phyloP scores from a whole-genome alignment of 1,284 basidiomycete species.

The Calocybe gambosa region DNA sequence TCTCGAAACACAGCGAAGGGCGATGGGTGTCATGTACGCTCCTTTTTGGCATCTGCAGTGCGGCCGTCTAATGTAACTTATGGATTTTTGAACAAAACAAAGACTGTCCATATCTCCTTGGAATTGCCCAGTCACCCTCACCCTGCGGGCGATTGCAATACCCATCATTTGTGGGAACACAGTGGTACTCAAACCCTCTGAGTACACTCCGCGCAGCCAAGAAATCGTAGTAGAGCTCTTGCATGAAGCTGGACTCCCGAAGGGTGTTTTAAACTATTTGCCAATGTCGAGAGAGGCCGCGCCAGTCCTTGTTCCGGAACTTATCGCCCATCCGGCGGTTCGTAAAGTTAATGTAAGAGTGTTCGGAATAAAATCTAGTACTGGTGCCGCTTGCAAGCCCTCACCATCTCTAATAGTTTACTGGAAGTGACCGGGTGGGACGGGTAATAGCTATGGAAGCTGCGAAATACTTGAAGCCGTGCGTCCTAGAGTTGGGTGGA shows the following conservation, averaged over 20 bases:
- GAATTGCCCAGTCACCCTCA: constrained; percentile 43
- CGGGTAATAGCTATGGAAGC: constrained; percentile 67
- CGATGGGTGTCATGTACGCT: constrained; percentile 34
- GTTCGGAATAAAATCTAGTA: background rate
- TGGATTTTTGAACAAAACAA: background rate
- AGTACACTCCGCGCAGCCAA: constrained; percentile 47
- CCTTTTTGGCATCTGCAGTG: background rate
- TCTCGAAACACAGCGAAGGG: constrained; percentile 26
- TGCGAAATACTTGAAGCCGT: constrained; percentile 69
- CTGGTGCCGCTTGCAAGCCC: no score
- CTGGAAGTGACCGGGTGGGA: constrained; percentile 66
- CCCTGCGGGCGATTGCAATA: constrained; percentile 43
- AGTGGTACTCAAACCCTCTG: constrained; percentile 56
- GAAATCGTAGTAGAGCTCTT: constrained; percentile 44
- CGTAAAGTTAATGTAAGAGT: constrained; percentile 36
- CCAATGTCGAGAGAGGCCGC: constrained; percentile 44
- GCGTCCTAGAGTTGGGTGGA: constrained; percentile 69
- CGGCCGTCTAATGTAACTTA: no score
- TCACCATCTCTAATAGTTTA: constrained; percentile 39
- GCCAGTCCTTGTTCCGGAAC: constrained; percentile 39
- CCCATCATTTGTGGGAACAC: constrained; percentile 63
- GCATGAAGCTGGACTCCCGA: constrained; percentile 54
- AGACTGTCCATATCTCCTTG: constrained; percentile 38
- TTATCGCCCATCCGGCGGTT: constrained; percentile 51
- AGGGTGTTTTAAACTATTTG: constrained; percentile 55